A percentile compares a stretch with the other conserved stretches of the same genome.
These are phyloP conservation scores for Vicia sativa DNA, from an alignment of 306 rosid species.

Conservation along the genomic window DNA sequence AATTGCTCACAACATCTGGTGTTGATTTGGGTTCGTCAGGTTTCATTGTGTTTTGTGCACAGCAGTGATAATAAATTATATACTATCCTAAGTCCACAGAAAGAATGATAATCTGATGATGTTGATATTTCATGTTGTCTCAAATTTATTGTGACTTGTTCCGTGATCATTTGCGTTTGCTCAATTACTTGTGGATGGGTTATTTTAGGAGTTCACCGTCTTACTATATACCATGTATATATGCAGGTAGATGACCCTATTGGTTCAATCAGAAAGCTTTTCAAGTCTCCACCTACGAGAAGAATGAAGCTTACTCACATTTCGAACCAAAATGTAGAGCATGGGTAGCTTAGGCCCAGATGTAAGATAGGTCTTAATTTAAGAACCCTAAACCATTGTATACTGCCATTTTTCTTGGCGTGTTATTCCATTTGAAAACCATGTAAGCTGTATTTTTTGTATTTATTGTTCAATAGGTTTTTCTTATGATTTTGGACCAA, in stretches of 20 bases:
- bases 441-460: conserved; percentile 41
- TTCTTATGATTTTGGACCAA: conserved; percentile 22
- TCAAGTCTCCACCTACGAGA: conserved; percentile 70
- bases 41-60: background rate
- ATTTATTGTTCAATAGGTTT: conserved; percentile 32
- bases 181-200: conserved; percentile 19
- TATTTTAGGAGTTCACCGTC: conserved; percentile 26
- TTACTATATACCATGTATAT: conserved; percentile 37
- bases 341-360: conserved; percentile 19
- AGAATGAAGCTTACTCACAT: conserved; percentile 54
- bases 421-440: conserved; percentile 33
- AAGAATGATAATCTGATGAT: conserved; percentile 9
- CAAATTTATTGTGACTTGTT: conserved; percentile 8
- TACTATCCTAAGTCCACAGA: background rate
- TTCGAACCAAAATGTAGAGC: conserved; percentile 40
- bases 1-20: background rate
- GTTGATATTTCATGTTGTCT: conserved; percentile 22
- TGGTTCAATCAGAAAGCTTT: conserved; percentile 71
- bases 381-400: conserved; percentile 24
- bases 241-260: conserved; percentile 92
- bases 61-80: conserved; percentile 13
- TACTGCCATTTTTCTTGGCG: conserved; percentile 27
- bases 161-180: background rate
- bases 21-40: background rate
- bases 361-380: conserved; percentile 4